Percentiles rank a stretch among this genome's conserved stretches.
Conservation (phyloP, 768 basidiomycete genomes). For the Xerocomellus intermedius region DNA sequence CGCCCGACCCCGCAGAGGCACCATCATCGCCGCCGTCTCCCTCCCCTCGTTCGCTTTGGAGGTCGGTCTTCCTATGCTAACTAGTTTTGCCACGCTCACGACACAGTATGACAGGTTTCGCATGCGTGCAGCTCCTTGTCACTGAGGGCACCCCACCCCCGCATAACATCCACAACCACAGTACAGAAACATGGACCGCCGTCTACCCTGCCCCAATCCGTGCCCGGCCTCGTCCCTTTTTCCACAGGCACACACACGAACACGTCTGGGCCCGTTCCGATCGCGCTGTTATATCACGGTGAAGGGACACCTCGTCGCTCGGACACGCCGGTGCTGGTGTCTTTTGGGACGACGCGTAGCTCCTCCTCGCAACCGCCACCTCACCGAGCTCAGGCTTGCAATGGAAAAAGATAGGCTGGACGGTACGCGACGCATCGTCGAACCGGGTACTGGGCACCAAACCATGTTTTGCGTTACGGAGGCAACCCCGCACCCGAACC, state of each 20-base stretch:
- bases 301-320: slow-evolving; percentile 34
- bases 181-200: slow-evolving; percentile 22
- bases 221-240: slow-evolving; percentile 35
- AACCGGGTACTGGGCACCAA: too few relatives aligned
- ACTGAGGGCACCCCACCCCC: slow-evolving; percentile 9
- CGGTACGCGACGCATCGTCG: slow-evolving; percentile 10
- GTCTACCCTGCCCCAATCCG: slow-evolving; percentile 32
- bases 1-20: slow-evolving; percentile 40
- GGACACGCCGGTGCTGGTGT: slow-evolving; percentile 37
- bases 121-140: slow-evolving; percentile 36
- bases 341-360: slow-evolving; percentile 43
- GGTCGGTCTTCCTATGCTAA: slow-evolving; percentile 7
- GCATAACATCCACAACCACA: slow-evolving; percentile 36
- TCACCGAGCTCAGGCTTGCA: slow-evolving; percentile 11
- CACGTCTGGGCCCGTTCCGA: not conserved
- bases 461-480: too few relatives aligned
- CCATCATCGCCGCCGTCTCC: slow-evolving; percentile 33
- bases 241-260: not conserved
- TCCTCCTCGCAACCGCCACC: slow-evolving; percentile 21
- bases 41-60: slow-evolving; percentile 38
- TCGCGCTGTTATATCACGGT: slow-evolving; percentile 38
- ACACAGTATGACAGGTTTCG: slow-evolving; percentile 28
- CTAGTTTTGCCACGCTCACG: accelerated
- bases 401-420: slow-evolving; percentile 32
- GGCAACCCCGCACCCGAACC: slow-evolving; percentile 36